Percentiles rank a stretch among this genome's conserved stretches.
These are phyloP conservation scores for Naumovozyma dairenensis DNA, from an alignment of 805 yeast species.

Conservation along the genomic window DNA sequence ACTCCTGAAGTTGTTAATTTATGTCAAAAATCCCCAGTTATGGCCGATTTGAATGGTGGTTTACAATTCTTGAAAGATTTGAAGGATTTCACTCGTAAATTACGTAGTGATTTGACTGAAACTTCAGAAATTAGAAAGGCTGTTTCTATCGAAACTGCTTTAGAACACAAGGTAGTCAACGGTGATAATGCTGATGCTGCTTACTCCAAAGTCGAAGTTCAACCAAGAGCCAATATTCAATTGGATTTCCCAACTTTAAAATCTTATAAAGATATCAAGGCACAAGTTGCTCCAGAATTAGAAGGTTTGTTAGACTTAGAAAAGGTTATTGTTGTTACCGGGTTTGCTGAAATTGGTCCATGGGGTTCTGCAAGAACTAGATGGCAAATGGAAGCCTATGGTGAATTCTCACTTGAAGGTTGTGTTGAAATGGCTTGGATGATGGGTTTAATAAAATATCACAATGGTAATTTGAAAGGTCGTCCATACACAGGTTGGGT, in stretches of 20 bases:
- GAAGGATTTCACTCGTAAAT: constrained; percentile 72
- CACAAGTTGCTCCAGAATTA: constrained; percentile 54
- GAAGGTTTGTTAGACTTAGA: constrained; percentile 90
- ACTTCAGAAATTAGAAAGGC: constrained; percentile 91
- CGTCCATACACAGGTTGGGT: constrained; percentile 95
- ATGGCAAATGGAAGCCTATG: constrained; percentile 98
- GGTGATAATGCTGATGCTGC: constrained; percentile 87
- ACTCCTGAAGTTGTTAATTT: constrained; percentile 74
- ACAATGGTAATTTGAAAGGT: constrained; percentile 55
- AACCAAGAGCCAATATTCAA: constrained; percentile 92
- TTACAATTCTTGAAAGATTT: constrained; percentile 86
- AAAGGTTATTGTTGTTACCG: constrained; percentile 88
- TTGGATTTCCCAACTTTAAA: constrained; percentile 87
- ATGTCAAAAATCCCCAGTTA: constrained; percentile 88
- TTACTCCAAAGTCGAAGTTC: constrained; percentile 62
- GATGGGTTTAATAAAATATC: constrained; percentile 95
- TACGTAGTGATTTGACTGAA: constrained; percentile 64
- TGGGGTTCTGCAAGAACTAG: constrained; percentile 99
- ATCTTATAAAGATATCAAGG: constrained; percentile 62
- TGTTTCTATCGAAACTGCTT: constrained; percentile 84
- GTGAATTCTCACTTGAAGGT: constrained; percentile 94
- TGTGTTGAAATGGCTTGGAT: constrained; percentile 99
- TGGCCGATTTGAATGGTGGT: constrained; percentile 99
- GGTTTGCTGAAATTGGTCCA: constrained; percentile 97
- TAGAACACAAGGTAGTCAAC: constrained; percentile 71